Conservation (phyloP, 345 rosid species). For the Triadica sebifera region DNA sequence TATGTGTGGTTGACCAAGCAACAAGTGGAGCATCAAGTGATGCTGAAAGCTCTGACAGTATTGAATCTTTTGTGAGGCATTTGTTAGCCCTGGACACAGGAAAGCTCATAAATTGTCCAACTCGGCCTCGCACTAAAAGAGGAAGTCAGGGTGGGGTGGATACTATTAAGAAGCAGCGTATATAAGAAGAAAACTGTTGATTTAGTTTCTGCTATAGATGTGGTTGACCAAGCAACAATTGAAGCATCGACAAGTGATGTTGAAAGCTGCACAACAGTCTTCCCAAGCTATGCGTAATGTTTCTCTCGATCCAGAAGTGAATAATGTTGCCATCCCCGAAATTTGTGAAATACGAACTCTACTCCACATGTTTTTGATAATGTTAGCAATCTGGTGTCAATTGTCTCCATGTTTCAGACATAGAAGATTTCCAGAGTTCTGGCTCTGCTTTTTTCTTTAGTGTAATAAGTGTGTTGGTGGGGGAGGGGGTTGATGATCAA, state of each 20-base stretch:
- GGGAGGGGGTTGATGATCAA: slow-evolving; percentile 99
- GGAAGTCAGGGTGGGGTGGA: slow-evolving; percentile 98
- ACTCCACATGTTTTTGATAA: slow-evolving; percentile 46
- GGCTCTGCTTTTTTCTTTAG: slow-evolving; percentile 31
- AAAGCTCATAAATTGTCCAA: slow-evolving; percentile 56
- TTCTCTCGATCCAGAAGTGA: slow-evolving; percentile 29
- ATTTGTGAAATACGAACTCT: slow-evolving; percentile 59
- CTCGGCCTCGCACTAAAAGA: slow-evolving; percentile 85
- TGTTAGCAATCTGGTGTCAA: no score
- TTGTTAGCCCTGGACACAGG: slow-evolving; percentile 50
- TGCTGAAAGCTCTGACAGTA: slow-evolving; percentile 16
- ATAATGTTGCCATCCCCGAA: slow-evolving; percentile 34
- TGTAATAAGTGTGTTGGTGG: slow-evolving; percentile 72
- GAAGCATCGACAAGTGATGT: slow-evolving; percentile 15
- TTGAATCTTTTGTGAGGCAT: slow-evolving; percentile 65
- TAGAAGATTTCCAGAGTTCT: slow-evolving; percentile 29
- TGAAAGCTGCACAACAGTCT: slow-evolving; percentile 19
- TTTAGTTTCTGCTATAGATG: no score
- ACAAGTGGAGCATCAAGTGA: no score
- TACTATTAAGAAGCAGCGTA: slow-evolving; percentile 35
- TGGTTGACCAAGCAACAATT: slow-evolving; percentile 11
- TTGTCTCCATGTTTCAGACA: slow-evolving; percentile 65
- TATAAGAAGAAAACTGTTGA: slow-evolving; percentile 26
- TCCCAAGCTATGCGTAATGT: slow-evolving; percentile 20
- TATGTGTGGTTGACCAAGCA: no score